These are phyloP conservation scores for Metschnikowia reukaufii DNA, from an alignment of 805 yeast species.

Conservation along the genomic window DNA sequence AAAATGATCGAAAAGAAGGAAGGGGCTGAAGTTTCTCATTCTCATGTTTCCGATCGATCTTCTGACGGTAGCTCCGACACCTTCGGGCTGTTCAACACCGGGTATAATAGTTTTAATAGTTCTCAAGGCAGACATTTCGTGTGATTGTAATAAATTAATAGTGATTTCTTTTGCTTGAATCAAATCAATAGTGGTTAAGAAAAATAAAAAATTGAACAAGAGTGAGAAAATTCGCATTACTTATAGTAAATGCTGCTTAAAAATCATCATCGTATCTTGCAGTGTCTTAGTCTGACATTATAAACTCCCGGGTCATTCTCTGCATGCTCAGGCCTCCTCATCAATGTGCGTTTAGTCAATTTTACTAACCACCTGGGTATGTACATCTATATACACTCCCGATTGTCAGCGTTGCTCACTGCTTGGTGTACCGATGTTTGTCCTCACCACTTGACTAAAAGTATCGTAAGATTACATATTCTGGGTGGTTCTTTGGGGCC, in stretches of 20 bases:
- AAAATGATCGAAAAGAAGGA: constrained; percentile 80
- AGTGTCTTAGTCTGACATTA: background rate
- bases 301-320: background rate
- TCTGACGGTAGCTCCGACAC: constrained; percentile 85
- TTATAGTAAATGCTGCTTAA: background rate
- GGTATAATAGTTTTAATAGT: constrained; percentile 31
- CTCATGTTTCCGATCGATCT: constrained; percentile 71
- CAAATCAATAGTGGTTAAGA: constrained; percentile 3
- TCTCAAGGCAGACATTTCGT: constrained; percentile 26
- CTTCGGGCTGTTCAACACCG: constrained; percentile 76
- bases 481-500: too few species aligned
- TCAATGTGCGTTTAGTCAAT: constrained; percentile 1
- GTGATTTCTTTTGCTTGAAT: constrained; percentile 6
- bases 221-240: constrained; percentile 2
- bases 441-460: background rate
- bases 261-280: background rate
- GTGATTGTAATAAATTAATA: background rate
- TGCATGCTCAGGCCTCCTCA: background rate
- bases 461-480: background rate
- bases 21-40: constrained; percentile 77
- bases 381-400: background rate
- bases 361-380: background rate
- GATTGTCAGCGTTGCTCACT: background rate
- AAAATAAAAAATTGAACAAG: background rate
- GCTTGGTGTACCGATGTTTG: background rate